These are phyloP conservation scores for Trichoderma virens DNA, from an alignment of 495 filamentous ascomycete genomes.

Conservation along the genomic window DNA sequence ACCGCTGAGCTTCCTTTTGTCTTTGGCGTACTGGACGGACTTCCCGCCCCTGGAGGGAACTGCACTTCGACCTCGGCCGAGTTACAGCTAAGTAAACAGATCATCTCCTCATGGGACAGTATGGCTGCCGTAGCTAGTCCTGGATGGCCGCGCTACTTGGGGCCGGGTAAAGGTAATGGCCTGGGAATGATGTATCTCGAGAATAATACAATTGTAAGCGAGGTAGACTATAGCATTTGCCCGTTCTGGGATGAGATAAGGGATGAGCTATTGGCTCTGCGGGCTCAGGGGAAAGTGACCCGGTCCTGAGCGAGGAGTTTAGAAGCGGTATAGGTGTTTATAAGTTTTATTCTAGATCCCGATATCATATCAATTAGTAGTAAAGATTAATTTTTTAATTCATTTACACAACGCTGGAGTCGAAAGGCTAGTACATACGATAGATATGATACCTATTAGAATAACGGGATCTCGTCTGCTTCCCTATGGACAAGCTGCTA, in stretches of 20 bases:
- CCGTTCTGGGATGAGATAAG: background rate
- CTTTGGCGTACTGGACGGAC: conserved; percentile 17
- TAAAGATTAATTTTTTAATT: background rate
- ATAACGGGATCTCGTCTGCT: too few relatives aligned
- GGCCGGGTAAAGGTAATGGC: background rate
- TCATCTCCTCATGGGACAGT: background rate
- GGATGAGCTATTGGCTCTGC: background rate
- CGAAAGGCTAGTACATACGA: too few relatives aligned
- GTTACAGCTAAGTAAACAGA: background rate
- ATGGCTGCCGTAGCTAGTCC: background rate
- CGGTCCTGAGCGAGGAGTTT: background rate
- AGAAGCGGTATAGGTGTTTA: background rate
- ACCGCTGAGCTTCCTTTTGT: conserved; percentile 31
- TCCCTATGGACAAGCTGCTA: too few relatives aligned
- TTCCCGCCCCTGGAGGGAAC: background rate
- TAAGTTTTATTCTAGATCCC: background rate
- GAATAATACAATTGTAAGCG: background rate
- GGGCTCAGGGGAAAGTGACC: background rate
- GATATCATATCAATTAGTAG: background rate
- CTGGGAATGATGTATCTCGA: background rate
- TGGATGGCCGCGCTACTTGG: background rate
- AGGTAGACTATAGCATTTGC: conserved; percentile 1
- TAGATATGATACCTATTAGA: too few relatives aligned
- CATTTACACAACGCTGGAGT: too few relatives aligned
- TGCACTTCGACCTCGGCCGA: background rate